Evolutionary conservation across 148 eudicot genomes (phyloP).

Genomic region (Drosera capensis): DNA sequence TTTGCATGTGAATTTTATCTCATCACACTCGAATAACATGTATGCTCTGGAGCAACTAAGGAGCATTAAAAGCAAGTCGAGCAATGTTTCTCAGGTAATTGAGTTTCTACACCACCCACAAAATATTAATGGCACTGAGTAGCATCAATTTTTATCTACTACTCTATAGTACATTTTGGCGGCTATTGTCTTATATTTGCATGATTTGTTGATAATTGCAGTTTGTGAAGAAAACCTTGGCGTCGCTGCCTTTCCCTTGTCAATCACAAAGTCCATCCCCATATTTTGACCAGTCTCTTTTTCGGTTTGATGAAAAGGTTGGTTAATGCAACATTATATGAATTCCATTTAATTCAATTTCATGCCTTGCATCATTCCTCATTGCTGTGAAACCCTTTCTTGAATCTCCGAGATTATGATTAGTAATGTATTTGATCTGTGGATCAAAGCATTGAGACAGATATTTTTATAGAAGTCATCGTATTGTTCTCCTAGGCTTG

Average conservation of each 20-base stretch:
- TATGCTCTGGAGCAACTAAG: constrained; percentile 77
- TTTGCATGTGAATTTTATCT: constrained; percentile 59
- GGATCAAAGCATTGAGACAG: too few relatives aligned
- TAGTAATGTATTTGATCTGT: too few relatives aligned
- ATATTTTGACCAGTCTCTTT: constrained; percentile 92
- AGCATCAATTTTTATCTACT: too few relatives aligned
- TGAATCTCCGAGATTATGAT: too few relatives aligned
- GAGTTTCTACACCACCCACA: too few relatives aligned
- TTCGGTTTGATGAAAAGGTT: constrained; percentile 96
- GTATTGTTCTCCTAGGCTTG: too few relatives aligned
- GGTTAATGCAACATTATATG: constrained; percentile 2
- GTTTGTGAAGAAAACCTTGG: constrained; percentile 92
- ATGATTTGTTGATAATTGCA: constrained; percentile 23
- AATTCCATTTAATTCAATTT: not conserved
- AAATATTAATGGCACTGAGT: too few relatives aligned
- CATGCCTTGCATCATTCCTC: not conserved
- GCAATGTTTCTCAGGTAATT: constrained; percentile 69
- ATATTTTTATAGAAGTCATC: too few relatives aligned
- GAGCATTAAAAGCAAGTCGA: constrained; percentile 60
- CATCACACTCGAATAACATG: constrained; percentile 78
- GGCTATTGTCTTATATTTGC: not conserved
- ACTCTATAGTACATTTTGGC: not conserved
- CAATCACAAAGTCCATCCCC: constrained; percentile 97
- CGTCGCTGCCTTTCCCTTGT: constrained; percentile 62
- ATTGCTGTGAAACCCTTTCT: too few relatives aligned